Base-by-base conservation (phyloP, 78 protist species). In the Mantamonas sphyraenae region DNA sequence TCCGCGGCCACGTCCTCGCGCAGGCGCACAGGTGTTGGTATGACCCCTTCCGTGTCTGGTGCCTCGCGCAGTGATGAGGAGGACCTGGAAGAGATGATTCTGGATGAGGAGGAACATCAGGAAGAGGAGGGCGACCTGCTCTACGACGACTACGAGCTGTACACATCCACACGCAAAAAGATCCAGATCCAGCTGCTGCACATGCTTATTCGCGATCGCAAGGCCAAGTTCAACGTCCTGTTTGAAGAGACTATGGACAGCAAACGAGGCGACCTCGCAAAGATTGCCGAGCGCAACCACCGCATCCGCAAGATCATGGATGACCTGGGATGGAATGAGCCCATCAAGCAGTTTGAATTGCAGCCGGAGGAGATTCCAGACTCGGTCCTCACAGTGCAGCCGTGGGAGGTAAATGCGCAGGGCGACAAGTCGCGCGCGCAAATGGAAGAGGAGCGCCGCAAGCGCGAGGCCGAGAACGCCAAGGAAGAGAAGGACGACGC, bases 181-280 rank as follows among this genome's bases (percentile, higher is more conserved):
- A 51, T 62, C 9, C 73, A 68, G 45, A 68, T 68, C 63, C 22
- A n/a, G 16, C 30, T 68, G 60, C 73, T 35, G 33, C 62, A 68
- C n/a, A 39, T 53, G 31, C 28, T 43, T 34, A 68, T 68, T 53
- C 40, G 22, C 26, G 58, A 68, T 3, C 12, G 7, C 35, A 64
- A 64, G 69, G 45, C 14, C 7, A 28, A 9, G 47, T 64, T 64
- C 57, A 38, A 64, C 53, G 35, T 19, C 19, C 42, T 31, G 65
- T 31, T 19, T 31, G 19, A 12, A 2, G 35, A 64, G 40, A 4
- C 8, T 7, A 3, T 64, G 17, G 69, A 64, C 10, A 26, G 31
- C 35, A 64, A 64, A 14, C 31, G 12, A 2, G 26, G 8, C 16
- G 69, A 9, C 28, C 31, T 64, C 35, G 28, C 24, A 12, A 64